Conservation (phyloP, 2,329 filamentous ascomycete species). For the Neonectria faginata region DNA sequence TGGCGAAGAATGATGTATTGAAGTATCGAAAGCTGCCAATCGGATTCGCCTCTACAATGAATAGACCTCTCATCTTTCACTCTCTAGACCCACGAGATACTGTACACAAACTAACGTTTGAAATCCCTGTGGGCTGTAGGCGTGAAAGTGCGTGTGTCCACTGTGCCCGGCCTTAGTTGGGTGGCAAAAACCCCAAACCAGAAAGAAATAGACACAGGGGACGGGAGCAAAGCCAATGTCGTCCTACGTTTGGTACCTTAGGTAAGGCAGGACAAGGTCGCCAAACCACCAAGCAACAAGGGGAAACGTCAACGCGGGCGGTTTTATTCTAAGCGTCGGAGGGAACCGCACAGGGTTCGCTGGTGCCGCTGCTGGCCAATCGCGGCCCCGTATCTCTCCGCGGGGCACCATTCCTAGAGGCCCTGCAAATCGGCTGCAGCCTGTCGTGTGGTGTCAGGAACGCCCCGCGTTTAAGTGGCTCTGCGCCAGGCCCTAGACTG, state of each 20-base stretch:
- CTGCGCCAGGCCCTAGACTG: conserved; percentile 19
- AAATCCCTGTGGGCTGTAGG: no score
- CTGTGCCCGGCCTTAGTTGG: neutral
- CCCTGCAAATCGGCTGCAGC: conserved; percentile 51
- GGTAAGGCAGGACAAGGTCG: neutral
- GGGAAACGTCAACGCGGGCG: conserved; percentile 23
- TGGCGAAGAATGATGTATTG: no score
- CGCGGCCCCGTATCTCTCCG: conserved; percentile 35
- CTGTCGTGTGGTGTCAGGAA: conserved; percentile 51
- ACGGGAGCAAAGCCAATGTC: neutral
- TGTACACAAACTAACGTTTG: no score
- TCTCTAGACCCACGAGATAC: no score
- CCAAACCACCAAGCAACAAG: conserved; percentile 10
- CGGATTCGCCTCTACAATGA: no score
- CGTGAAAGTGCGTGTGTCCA: neutral
- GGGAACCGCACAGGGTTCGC: conserved; percentile 43
- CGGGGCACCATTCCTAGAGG: conserved; percentile 48
- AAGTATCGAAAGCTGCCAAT: no score
- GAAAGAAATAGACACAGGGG: neutral
- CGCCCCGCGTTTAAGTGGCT: conserved; percentile 52
- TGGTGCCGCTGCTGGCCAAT: conserved; percentile 38
- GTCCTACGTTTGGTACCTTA: neutral
- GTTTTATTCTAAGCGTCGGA: conserved; percentile 33
- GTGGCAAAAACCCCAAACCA: neutral
- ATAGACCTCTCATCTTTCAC: no score